Evolutionary conservation across 331 rosid genomes (phyloP).

Genomic region (Cucumis variabilis): DNA sequence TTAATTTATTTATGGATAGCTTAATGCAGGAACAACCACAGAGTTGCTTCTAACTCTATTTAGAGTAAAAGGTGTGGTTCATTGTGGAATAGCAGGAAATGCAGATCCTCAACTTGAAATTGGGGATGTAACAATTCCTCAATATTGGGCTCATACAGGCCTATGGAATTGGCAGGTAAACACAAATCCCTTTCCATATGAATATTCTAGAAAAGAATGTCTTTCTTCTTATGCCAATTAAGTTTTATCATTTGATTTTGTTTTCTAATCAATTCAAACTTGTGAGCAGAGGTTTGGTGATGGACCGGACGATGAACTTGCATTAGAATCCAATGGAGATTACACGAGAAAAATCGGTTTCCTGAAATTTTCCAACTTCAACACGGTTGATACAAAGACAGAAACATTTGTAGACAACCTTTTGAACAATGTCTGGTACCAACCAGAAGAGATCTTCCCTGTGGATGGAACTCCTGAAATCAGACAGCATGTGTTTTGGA

Average conservation of each 20-base stretch:
- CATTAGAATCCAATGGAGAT: conserved; percentile 63
- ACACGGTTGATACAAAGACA: conserved; percentile 41
- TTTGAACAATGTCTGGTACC: conserved; percentile 74
- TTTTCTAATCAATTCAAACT: conserved; percentile 14
- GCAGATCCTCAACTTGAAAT: conserved; percentile 72
- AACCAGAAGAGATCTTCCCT: conserved; percentile 71
- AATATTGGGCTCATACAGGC: conserved; percentile 77
- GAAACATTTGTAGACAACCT: conserved; percentile 42
- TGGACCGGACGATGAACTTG: conserved; percentile 53
- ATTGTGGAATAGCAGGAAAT: conserved; percentile 83
- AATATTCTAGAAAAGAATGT: no score
- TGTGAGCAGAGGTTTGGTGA: conserved; percentile 66
- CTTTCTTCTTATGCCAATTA: no score
- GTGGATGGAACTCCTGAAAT: conserved; percentile 65
- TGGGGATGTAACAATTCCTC: conserved; percentile 86
- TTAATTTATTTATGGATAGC: conserved; percentile 39
- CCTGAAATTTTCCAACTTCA: conserved; percentile 56
- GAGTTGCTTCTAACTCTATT: conserved; percentile 64
- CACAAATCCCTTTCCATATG: no score
- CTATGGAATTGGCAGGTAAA: conserved; percentile 97
- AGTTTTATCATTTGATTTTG: background rate
- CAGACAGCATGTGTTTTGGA: conserved; percentile 69
- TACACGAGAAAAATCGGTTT: conserved; percentile 60
- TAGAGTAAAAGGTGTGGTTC: conserved; percentile 64
- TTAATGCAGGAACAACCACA: conserved; percentile 75